Evolutionary conservation across 164 flowering plant species (phyloP).

Genomic region (Paratinospora sagittata): DNA sequence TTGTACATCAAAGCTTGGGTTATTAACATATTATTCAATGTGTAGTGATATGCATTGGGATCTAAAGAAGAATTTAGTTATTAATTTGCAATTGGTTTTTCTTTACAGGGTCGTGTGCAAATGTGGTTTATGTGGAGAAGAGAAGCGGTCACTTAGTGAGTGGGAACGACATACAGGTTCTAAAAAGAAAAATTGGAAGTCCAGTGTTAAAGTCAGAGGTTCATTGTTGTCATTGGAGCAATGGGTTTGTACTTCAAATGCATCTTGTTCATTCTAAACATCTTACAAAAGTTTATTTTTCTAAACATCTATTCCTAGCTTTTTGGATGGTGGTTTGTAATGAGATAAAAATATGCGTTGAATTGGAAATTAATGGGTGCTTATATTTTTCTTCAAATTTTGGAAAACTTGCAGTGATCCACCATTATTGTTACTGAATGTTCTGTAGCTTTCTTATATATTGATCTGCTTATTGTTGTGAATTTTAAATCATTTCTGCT

Average conservation of each 20-base stretch:
- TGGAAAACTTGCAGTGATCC: neutral
- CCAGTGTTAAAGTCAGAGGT: slow-evolving; percentile 75
- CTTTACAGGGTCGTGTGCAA: slow-evolving; percentile 74
- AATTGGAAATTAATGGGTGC: neutral
- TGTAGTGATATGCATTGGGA: too few relatives aligned
- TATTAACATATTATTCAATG: too few relatives aligned
- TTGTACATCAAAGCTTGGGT: neutral
- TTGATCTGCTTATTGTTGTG: neutral
- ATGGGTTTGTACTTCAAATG: slow-evolving; percentile 65
- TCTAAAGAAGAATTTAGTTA: neutral
- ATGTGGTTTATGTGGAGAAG: slow-evolving; percentile 77
- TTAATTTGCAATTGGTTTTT: neutral
- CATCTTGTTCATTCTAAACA: slow-evolving; percentile 11
- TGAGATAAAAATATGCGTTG: neutral
- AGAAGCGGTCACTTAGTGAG: slow-evolving; percentile 73
- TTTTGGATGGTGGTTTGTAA: neutral
- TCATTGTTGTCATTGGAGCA: slow-evolving; percentile 74
- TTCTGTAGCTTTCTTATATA: neutral
- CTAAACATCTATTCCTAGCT: neutral
- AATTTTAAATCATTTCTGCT: neutral
- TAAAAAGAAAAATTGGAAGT: slow-evolving; percentile 75
- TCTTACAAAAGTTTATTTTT: neutral
- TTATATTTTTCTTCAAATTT: neutral
- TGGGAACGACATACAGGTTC: slow-evolving; percentile 97
- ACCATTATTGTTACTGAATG: neutral